Conservation (phyloP, 2,329 filamentous ascomycete species). For the Talaromyces islandicus region DNA sequence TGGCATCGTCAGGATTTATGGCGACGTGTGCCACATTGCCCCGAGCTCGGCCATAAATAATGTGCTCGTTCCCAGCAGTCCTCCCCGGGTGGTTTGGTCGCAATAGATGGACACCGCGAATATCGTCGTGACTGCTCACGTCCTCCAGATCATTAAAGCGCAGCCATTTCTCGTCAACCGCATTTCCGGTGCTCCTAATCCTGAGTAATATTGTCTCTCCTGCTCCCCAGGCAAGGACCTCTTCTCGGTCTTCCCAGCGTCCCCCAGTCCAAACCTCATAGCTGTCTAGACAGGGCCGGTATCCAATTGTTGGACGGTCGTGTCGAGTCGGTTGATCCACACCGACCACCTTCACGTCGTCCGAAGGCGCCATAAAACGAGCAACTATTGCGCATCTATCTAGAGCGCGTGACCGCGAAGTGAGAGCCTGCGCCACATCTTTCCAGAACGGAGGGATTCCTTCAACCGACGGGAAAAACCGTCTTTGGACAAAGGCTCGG, state of each 20-base stretch:
- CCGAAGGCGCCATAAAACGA: slow-evolving; percentile 44
- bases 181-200: slow-evolving; percentile 38
- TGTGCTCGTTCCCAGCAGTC: slow-evolving; percentile 33
- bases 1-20: slow-evolving; percentile 23
- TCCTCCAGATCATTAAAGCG: slow-evolving; percentile 48
- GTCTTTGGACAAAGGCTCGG: slow-evolving; percentile 40
- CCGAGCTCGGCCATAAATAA: slow-evolving; percentile 53
- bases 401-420: slow-evolving; percentile 52
- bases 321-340: slow-evolving; percentile 28
- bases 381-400: slow-evolving; percentile 52
- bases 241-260: slow-evolving; percentile 45
- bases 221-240: slow-evolving; percentile 56
- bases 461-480: slow-evolving; percentile 41
- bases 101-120: slow-evolving; percentile 52
- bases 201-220: slow-evolving; percentile 52
- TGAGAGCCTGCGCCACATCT: slow-evolving; percentile 49
- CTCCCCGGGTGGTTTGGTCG: slow-evolving; percentile 33
- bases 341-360: slow-evolving; percentile 35
- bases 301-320: slow-evolving; percentile 51
- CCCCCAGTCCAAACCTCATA: slow-evolving; percentile 48
- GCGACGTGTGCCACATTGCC: slow-evolving; percentile 43
- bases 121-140: slow-evolving; percentile 52
- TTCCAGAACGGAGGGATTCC: slow-evolving; percentile 37
- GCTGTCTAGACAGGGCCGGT: slow-evolving; percentile 53
- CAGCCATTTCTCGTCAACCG: slow-evolving; percentile 39